phyloP scores from a whole-genome alignment of 108 stramenopile species.

The Nitzschia palea region DNA sequence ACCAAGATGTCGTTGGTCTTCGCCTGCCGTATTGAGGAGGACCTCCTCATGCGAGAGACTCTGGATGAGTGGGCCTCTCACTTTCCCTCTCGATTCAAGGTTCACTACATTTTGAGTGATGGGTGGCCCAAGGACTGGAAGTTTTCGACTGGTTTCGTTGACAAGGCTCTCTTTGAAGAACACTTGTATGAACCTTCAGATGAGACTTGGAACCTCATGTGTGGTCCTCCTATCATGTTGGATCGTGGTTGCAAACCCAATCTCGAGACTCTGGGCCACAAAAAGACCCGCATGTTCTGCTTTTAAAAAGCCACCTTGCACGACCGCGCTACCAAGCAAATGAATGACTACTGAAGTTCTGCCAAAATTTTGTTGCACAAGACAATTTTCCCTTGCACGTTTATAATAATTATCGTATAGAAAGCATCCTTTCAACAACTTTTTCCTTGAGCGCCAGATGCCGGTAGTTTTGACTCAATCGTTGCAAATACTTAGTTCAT shows the following conservation, averaged over 20 bases:
- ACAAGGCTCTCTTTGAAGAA: conserved; percentile 71
- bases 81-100: conserved; percentile 84
- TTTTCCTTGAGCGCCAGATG: too few species aligned
- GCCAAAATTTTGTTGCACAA: too few species aligned
- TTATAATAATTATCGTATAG: too few species aligned
- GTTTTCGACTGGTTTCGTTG: conserved; percentile 90
- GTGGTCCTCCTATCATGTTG: conserved; percentile 97
- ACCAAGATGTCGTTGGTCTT: conserved; percentile 91
- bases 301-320: too few species aligned
- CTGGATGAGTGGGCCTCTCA: conserved; percentile 87
- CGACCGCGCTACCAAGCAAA: too few species aligned
- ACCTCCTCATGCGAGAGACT: conserved; percentile 87
- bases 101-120: conserved; percentile 92
- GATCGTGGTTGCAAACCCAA: conserved; percentile 86
- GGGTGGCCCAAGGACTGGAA: conserved; percentile 74
- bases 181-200: conserved; percentile 69
- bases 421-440: too few species aligned
- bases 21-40: conserved; percentile 94
- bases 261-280: conserved; percentile 65
- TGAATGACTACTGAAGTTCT: too few species aligned
- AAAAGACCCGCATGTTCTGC: conserved; percentile 60
- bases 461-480: too few species aligned
- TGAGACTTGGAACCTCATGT: conserved; percentile 89
- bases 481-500: too few species aligned
- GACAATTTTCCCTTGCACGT: too few species aligned